Evolutionary conservation across 306 rosid genomes (phyloP).

Genomic region (Castanea sativa): DNA sequence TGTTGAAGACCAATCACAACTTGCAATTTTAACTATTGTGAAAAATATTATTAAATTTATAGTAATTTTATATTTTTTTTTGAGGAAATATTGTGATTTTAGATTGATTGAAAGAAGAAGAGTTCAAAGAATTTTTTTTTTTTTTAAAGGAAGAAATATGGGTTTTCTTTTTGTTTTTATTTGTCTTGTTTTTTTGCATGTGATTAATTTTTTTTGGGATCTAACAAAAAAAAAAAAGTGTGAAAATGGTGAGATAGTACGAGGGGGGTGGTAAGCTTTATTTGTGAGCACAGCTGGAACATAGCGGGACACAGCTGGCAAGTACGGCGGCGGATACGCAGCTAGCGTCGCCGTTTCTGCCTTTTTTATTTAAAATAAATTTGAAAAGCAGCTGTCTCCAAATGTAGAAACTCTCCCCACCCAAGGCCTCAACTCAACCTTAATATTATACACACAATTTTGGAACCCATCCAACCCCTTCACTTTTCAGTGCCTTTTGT

Average conservation of each 20-base stretch:
- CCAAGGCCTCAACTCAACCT: neutral
- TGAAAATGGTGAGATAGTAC: constrained; percentile 16
- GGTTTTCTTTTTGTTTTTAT: too few species aligned
- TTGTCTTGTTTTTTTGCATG: neutral
- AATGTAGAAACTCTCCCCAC: neutral
- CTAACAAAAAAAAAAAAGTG: neutral
- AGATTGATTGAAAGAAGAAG: too few species aligned
- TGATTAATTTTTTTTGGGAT: neutral
- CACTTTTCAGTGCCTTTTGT: constrained; percentile 2
- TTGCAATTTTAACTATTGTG: fast-evolving
- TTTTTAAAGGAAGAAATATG: too few species aligned
- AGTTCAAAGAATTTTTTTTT: too few species aligned
- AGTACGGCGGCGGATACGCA: constrained; percentile 44
- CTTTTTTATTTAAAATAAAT: too few species aligned
- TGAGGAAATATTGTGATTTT: too few species aligned
- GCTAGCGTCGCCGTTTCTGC: constrained; percentile 40
- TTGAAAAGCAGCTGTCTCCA: neutral
- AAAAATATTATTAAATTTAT: too few species aligned
- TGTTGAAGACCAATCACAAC: too few species aligned
- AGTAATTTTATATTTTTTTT: too few species aligned
- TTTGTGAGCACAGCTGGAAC: constrained; percentile 43
- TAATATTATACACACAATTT: too few species aligned
- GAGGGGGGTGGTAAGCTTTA: neutral
- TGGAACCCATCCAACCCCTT: neutral
- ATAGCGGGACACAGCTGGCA: constrained; percentile 60